Base-by-base conservation (phyloP, 148 eudicot species). In the Euryodendron excelsum region DNA sequence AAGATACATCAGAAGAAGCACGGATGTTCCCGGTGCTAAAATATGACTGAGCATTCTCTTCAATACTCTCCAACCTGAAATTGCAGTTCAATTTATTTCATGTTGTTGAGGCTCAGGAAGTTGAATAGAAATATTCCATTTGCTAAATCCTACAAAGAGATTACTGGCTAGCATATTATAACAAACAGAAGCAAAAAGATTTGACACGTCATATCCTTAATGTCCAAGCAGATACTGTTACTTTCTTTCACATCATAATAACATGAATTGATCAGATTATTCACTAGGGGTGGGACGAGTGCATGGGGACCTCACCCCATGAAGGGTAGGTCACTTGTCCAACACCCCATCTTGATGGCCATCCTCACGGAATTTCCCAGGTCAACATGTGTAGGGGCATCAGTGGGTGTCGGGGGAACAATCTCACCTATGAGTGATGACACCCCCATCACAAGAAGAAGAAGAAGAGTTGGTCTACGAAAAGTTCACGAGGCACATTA, bases 41-140 rank as follows among this genome's bases (percentile, higher is more conserved):
- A 85, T 96, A 96, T 37, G 90, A 81, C 77, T 88, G 91, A 39
- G 92, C 96, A 79, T 88, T 84, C 78, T 93, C 93, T 86, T 93
- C 98, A 31, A 95, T 95, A 27, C 82, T 84, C 41, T 89, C 91
- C 82, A 93, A 77, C 89, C 99, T 96, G 87, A 78, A 85, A 52
- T 37, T 36, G 53, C n/a, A 48, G 23, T 17, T 55, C 60, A 48
- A 34, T 53, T 47, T 64, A 28, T 27, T 73, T 78, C 61, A 78
- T 14, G 37, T 52, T 28, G 20, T 23, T 66, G 28, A 31, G 17
- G 60, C 5, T 28, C 36, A 27, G 25, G 23, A 65, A 28, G 62
- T 62, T 62, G 33, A 68, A 73, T 36, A 14, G 55, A 30, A 62
- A 60, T 8, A 34, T 33, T 25, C 72, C 47, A 15, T 48, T 25